Base-by-base conservation (phyloP, 1,284 basidiomycete species). In the Ustilago trichophora region DNA sequence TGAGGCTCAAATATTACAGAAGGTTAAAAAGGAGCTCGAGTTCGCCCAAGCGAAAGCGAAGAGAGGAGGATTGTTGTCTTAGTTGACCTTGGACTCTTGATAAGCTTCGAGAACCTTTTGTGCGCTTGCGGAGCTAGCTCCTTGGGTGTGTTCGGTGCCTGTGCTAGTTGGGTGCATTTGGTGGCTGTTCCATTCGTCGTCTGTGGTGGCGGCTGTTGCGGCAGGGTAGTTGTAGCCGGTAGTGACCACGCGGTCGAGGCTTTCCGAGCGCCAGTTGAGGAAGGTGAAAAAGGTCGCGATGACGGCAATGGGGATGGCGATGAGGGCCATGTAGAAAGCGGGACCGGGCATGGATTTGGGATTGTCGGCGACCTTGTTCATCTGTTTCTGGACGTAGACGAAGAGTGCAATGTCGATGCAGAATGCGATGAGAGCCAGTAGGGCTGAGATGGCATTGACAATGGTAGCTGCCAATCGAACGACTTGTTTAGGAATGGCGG, bases 271-370 rank as follows among this genome's bases (percentile, higher is more conserved):
- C 59, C 60, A 64, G 18, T 60, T 64, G 9, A 63, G 19, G 15
- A 47, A 50, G 1, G 13, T 36, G 6, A 64, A 15, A 1, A 53
- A 40, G 1, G 56, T 27, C 0, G 64, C 69, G 3, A 27, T 19
- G 6, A 50, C 32, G 2, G 62, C 52, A 15, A 69, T 21, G 4
- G 51, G 55, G 6, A 69, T 64, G 0, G 55, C 59, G 33, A 59
- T 54, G n/a, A 69, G 51, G 8, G 66, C 60, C 60, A 69, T 64
- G 27, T 69, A 69, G 33, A 64, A 64, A 4, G 51, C 60, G 4
- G 60, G 55, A 1, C 66, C 66, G 2, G 66, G 60, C 32, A 45
- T 52, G 26, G 36, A 36, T 2, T 25, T 40, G 3, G 51, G 34
- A 6, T 4, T 18, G 29, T 37, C 33, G 0, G 54, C 35, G 22